A percentile compares a stretch with the other conserved stretches of the same genome.
Conservation (phyloP, 768 basidiomycete genomes). For the Leucosporidium creatinivorum region DNA sequence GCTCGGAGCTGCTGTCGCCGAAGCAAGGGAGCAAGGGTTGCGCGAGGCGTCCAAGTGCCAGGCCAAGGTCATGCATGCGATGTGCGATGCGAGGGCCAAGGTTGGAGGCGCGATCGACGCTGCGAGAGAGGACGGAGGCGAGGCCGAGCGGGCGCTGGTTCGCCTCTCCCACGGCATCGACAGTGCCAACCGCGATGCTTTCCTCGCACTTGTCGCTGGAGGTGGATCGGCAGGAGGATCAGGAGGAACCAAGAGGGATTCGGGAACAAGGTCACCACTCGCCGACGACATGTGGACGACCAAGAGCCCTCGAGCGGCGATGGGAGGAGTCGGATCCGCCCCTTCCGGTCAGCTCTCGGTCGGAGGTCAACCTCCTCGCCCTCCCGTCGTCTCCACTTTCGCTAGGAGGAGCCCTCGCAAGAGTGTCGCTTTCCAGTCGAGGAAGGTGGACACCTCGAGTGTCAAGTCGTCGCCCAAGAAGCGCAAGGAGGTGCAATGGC, state of each 20-base stretch:
- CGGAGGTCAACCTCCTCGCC: neutral
- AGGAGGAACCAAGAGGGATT: constrained; percentile 20
- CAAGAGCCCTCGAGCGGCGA: constrained; percentile 13
- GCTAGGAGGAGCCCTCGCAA: constrained; percentile 7
- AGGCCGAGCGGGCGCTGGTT: neutral
- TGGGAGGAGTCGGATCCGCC: constrained; percentile 18
- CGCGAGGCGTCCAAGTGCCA: neutral
- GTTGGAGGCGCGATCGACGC: constrained; percentile 12
- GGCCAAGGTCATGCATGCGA: constrained; percentile 11
- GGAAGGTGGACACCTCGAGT: no score
- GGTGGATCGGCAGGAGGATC: neutral
- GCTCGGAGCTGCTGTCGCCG: constrained; percentile 3
- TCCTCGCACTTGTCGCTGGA: neutral
- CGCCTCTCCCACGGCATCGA: constrained; percentile 17
- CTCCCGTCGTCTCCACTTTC: neutral
- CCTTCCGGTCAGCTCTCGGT: constrained; percentile 10
- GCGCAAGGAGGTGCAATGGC: constrained; percentile 30
- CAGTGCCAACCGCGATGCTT: constrained; percentile 9
- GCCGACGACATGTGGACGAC: constrained; percentile 8
- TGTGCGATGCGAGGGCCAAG: constrained; percentile 22
- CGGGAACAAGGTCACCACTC: constrained; percentile 17
- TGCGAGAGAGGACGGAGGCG: constrained; percentile 3
- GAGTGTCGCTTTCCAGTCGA: constrained; percentile 5
- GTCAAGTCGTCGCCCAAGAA: constrained; percentile 15
- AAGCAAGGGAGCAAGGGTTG: constrained; percentile 5